Percentiles rank a stretch among this genome's conserved stretches.
Conservation (phyloP, 2,329 filamentous ascomycete species). For the Penicillium hesseltinei region DNA sequence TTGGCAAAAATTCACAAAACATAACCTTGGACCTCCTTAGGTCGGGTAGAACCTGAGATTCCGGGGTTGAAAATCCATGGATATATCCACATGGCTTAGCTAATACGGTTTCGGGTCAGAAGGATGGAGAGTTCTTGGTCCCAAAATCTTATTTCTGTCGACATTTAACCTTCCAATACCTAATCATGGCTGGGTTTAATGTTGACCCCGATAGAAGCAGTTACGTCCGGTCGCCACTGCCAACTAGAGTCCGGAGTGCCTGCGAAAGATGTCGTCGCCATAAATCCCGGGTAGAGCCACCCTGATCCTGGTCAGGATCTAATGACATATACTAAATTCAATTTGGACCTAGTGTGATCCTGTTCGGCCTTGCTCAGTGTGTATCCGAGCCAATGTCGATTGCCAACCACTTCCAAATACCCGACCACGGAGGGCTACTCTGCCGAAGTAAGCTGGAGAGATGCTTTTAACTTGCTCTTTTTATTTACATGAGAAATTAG, state of each 20-base stretch:
- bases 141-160: not conserved
- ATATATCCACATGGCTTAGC: not conserved
- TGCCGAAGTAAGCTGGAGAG: slow-evolving; percentile 11
- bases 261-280: slow-evolving; percentile 33
- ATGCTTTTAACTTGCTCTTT: not conserved
- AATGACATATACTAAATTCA: not conserved
- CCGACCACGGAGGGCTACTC: slow-evolving; percentile 1
- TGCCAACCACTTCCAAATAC: slow-evolving; percentile 12
- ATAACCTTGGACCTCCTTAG: not conserved
- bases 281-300: slow-evolving; percentile 28
- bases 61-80: not conserved
- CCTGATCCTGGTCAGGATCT: not conserved
- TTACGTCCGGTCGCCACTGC: slow-evolving; percentile 9
- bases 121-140: not conserved
- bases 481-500: not conserved
- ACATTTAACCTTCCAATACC: not conserved
- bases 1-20: not conserved
- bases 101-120: not conserved
- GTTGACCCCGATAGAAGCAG: not conserved
- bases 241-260: slow-evolving; percentile 30
- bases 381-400: slow-evolving; percentile 29
- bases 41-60: not conserved
- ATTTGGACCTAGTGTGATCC: slow-evolving; percentile 30
- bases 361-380: slow-evolving; percentile 36
- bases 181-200: not conserved